Conservation (phyloP, 1,139 yeast genomes). For the Candida sp. region DNA sequence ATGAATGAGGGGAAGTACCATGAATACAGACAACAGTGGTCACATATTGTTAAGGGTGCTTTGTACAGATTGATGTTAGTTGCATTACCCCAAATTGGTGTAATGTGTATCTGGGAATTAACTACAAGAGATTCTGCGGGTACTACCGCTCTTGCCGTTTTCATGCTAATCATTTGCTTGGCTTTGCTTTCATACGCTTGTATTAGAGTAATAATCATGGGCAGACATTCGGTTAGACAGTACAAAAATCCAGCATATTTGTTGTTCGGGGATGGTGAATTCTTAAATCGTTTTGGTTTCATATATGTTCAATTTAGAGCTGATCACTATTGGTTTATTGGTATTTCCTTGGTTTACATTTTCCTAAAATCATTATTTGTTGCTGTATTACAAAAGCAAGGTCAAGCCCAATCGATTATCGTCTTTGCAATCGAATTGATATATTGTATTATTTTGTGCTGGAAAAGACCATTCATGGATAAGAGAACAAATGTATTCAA, state of each 20-base stretch:
- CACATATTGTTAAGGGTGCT: slow-evolving; percentile 79
- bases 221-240: slow-evolving; percentile 64
- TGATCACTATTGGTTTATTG: slow-evolving; percentile 78
- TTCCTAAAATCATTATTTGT: slow-evolving; percentile 78
- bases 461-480: slow-evolving; percentile 89
- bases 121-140: slow-evolving; percentile 84
- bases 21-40: slow-evolving; percentile 82
- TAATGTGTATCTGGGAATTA: slow-evolving; percentile 88
- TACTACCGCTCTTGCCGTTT: slow-evolving; percentile 71
- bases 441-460: slow-evolving; percentile 62
- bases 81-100: slow-evolving; percentile 82
- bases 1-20: slow-evolving; percentile 65
- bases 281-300: slow-evolving; percentile 89
- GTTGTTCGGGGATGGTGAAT: slow-evolving; percentile 77
- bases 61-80: slow-evolving; percentile 76
- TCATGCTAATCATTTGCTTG: slow-evolving; percentile 54
- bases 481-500: slow-evolving; percentile 90
- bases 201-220: slow-evolving; percentile 63
- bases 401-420: slow-evolving; percentile 77
- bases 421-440: slow-evolving; percentile 72
- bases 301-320: slow-evolving; percentile 90
- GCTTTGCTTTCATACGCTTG: slow-evolving; percentile 73
- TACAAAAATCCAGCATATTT: slow-evolving; percentile 93
- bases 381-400: slow-evolving; percentile 78
- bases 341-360: slow-evolving; percentile 60